These are phyloP conservation scores for Escallonia rubra DNA, from an alignment of 129 eudicot species.

Conservation along the genomic window DNA sequence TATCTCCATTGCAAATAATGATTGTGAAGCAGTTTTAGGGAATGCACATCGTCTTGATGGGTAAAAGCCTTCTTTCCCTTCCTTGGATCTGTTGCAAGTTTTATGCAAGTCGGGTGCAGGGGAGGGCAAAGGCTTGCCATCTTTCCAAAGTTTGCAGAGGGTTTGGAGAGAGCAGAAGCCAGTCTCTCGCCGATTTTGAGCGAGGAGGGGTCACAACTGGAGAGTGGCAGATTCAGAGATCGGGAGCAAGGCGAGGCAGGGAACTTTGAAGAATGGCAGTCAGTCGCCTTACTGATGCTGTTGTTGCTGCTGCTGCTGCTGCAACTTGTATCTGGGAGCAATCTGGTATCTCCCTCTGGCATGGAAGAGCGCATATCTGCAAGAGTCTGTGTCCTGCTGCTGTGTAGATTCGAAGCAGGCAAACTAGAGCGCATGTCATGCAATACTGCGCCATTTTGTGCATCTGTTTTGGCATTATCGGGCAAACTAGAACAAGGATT, in stretches of 20 bases:
- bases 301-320: neutral
- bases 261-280: neutral
- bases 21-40: slow-evolving; percentile 66
- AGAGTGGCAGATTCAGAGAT: slow-evolving; percentile 51
- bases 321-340: slow-evolving; percentile 23
- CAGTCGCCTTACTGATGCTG: neutral
- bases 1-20: slow-evolving; percentile 63
- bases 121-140: slow-evolving; percentile 44
- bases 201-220: slow-evolving; percentile 1
- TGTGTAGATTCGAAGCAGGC: slow-evolving; percentile 29
- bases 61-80: slow-evolving; percentile 48
- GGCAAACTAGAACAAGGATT: neutral
- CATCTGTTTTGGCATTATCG: neutral
- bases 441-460: neutral
- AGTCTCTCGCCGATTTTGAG: too few species aligned
- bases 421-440: slow-evolving; percentile 39
- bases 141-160: slow-evolving; percentile 4
- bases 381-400: slow-evolving; percentile 15
- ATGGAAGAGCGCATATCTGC: slow-evolving; percentile 41
- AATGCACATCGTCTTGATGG: slow-evolving; percentile 55
- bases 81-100: slow-evolving; percentile 27
- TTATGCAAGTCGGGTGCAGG: slow-evolving; percentile 44
- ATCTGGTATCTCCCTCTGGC: slow-evolving; percentile 41
- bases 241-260: slow-evolving; percentile 48
- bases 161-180: slow-evolving; percentile 2